These are phyloP conservation scores for Sphaerulina vaccinii DNA, from an alignment of 2,329 filamentous ascomycete genomes.

Conservation along the genomic window DNA sequence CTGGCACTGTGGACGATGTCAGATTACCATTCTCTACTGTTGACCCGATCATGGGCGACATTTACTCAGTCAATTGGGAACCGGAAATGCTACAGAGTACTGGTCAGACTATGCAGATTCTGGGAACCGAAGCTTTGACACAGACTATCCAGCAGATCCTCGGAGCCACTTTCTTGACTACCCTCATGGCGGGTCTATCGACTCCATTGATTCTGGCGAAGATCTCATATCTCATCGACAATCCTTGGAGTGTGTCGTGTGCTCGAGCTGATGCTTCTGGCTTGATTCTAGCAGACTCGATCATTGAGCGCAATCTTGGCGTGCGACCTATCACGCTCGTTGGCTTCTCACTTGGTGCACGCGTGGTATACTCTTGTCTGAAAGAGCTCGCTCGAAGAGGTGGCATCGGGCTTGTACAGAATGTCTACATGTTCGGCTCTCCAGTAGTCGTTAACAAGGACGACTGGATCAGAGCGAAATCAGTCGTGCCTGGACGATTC, in stretches of 20 bases:
- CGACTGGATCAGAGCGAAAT: slow-evolving; percentile 76
- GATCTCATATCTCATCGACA: slow-evolving; percentile 93
- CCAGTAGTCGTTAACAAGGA: slow-evolving; percentile 89
- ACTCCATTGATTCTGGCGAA: slow-evolving; percentile 92
- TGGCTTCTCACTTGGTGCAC: slow-evolving; percentile 87
- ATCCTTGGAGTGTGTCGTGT: slow-evolving; percentile 96
- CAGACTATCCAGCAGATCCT: slow-evolving; percentile 95
- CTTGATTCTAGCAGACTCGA: slow-evolving; percentile 87
- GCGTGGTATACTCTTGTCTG: slow-evolving; percentile 89
- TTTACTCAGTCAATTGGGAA: slow-evolving; percentile 96
- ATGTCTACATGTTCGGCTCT: slow-evolving; percentile 91
- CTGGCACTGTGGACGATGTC: slow-evolving; percentile 94
- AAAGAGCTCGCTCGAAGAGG: slow-evolving; percentile 81
- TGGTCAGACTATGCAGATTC: slow-evolving; percentile 97
- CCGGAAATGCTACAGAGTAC: slow-evolving; percentile 97
- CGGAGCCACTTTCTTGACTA: slow-evolving; percentile 81
- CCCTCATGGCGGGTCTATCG: slow-evolving; percentile 88
- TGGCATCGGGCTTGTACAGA: slow-evolving; percentile 84
- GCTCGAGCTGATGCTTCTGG: slow-evolving; percentile 86
- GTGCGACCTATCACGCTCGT: slow-evolving; percentile 89
- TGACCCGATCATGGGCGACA: slow-evolving; percentile 95
- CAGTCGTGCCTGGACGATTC: slow-evolving; percentile 88
- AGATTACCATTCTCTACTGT: slow-evolving; percentile 93
- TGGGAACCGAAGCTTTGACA: slow-evolving; percentile 95
- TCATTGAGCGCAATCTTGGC: slow-evolving; percentile 87